phyloP scores from a whole-genome alignment of 225 moss, liverwort and hornwort genomes.

The Pseudoscleropodium purum region DNA sequence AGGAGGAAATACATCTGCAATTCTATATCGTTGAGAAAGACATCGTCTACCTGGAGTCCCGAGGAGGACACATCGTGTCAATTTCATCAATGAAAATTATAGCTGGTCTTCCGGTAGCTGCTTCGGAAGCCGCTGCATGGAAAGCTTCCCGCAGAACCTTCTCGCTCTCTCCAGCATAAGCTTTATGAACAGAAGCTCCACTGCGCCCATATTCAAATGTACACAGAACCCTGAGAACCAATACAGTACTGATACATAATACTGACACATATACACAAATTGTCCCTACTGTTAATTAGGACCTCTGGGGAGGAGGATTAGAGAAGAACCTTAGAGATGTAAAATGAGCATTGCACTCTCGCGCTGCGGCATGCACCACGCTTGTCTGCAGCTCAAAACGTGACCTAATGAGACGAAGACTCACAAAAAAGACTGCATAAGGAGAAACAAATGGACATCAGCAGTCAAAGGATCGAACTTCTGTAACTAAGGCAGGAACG shows the following conservation, averaged over 20 bases:
- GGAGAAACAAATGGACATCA: neutral
- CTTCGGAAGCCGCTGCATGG: conserved; percentile 53
- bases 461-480: neutral
- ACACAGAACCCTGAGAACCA: neutral
- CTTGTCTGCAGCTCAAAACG: conserved; percentile 59
- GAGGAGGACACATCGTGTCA: conserved; percentile 86
- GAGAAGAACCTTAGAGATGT: conserved; percentile 57
- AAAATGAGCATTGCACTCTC: conserved; percentile 82
- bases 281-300: neutral
- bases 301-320: neutral
- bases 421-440: neutral
- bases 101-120: conserved; percentile 66
- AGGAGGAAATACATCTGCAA: neutral
- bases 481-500: neutral
- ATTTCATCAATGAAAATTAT: conserved; percentile 99
- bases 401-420: neutral
- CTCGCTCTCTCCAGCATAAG: conserved; percentile 95
- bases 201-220: conserved; percentile 19
- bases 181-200: conserved; percentile 71
- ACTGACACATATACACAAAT: neutral
- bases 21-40: neutral
- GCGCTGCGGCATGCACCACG: conserved; percentile 78
- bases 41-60: conserved; percentile 61
- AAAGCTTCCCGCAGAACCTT: conserved; percentile 76
- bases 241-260: neutral